phyloP scores from a whole-genome alignment of 1,139 yeast species.

The Taphrina betulina region DNA sequence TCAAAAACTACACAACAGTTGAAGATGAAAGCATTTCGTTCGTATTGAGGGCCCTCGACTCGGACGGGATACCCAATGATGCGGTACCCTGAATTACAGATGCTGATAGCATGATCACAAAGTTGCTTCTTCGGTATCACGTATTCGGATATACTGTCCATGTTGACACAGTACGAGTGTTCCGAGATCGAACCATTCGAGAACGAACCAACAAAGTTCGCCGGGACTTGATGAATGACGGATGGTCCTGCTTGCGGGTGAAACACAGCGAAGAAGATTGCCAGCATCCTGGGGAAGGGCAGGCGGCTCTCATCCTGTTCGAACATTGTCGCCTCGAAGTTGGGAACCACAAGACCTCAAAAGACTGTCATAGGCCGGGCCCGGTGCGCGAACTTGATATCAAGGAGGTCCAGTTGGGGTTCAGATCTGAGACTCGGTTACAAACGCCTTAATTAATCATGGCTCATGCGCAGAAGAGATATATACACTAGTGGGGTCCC shows the following conservation, averaged over 20 bases:
- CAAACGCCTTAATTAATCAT: too few relatives aligned
- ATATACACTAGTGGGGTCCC: too few relatives aligned
- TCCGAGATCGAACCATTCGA: slow-evolving; percentile 46
- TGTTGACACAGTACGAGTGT: slow-evolving; percentile 59
- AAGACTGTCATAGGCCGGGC: too few relatives aligned
- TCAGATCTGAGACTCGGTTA: too few relatives aligned
- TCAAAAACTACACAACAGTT: slow-evolving; percentile 90
- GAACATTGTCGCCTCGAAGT: too few relatives aligned
- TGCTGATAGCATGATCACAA: slow-evolving; percentile 75
- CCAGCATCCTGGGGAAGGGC: slow-evolving; percentile 63
- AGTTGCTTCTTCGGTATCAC: slow-evolving; percentile 90
- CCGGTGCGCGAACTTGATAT: too few relatives aligned
- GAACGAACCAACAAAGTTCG: slow-evolving; percentile 51
- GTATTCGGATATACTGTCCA: slow-evolving; percentile 83
- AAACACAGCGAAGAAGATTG: slow-evolving; percentile 85
- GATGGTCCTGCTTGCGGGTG: slow-evolving; percentile 96
- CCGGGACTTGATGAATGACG: slow-evolving; percentile 89
- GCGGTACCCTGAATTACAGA: slow-evolving; percentile 67
- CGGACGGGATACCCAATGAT: slow-evolving; percentile 91
- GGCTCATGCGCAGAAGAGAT: too few relatives aligned
- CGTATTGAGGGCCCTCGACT: slow-evolving; percentile 69
- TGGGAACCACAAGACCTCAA: too few relatives aligned
- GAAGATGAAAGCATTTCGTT: slow-evolving; percentile 87
- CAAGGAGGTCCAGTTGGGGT: too few relatives aligned
- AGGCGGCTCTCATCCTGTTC: background rate